A percentile compares a stretch with the other conserved stretches of the same genome.
phyloP scores from a whole-genome alignment of 192 early-diverging fungal species.

The Coemansia sp. region DNA sequence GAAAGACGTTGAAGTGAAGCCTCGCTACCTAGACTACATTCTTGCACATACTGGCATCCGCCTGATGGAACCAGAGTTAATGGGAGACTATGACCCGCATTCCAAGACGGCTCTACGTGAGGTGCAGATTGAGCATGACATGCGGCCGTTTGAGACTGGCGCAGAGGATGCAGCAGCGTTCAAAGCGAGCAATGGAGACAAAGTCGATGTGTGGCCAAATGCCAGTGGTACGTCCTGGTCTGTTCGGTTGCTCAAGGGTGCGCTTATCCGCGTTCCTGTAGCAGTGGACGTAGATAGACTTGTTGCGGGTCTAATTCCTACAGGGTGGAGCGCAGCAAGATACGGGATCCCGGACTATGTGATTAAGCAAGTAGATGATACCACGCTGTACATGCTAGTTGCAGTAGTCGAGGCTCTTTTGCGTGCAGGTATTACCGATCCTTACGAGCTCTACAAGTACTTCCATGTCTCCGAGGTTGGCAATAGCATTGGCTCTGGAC shows the following conservation, averaged over 20 bases:
- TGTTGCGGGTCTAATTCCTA: constrained; percentile 89
- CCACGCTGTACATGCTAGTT: constrained; percentile 80
- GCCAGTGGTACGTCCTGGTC: constrained; percentile 66
- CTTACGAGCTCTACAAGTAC: constrained; percentile 94
- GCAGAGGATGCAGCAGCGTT: constrained; percentile 88
- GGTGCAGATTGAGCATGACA: constrained; percentile 79
- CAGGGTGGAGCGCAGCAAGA: constrained; percentile 87
- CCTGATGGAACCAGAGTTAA: constrained; percentile 79
- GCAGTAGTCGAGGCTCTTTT: constrained; percentile 90
- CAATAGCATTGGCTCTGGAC: constrained; percentile 81
- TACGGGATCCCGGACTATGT: constrained; percentile 93
- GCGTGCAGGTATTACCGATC: constrained; percentile 86
- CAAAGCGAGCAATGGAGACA: constrained; percentile 77
- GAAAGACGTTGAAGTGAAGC: constrained; percentile 80
- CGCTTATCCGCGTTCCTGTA: constrained; percentile 85
- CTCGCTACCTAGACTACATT: constrained; percentile 87
- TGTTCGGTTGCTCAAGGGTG: constrained; percentile 83
- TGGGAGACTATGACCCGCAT: constrained; percentile 80
- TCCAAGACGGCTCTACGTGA: constrained; percentile 84
- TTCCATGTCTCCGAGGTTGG: constrained; percentile 91
- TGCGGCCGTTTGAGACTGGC: constrained; percentile 81
- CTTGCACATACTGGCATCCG: constrained; percentile 63
- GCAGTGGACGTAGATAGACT: constrained; percentile 77
- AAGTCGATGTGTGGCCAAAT: constrained; percentile 60
- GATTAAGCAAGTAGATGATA: constrained; percentile 79